Evolutionary conservation across 2,329 filamentous ascomycete species (phyloP).

Genomic region (Diplodia intermedia): DNA sequence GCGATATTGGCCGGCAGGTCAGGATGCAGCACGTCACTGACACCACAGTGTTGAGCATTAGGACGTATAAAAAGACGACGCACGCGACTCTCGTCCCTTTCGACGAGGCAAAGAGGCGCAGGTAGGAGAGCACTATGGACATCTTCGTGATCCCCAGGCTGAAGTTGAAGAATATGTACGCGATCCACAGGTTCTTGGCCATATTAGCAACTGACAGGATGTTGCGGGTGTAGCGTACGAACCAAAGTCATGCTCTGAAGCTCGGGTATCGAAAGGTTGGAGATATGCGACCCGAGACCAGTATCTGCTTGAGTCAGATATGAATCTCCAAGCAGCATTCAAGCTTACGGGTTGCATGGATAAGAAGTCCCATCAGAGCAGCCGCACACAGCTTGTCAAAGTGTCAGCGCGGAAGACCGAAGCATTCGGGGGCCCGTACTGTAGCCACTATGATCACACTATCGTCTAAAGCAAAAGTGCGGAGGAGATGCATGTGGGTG

Average conservation of each 20-base stretch:
- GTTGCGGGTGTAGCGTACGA: neutral
- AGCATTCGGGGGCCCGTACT: neutral
- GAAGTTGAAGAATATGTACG: slow-evolving; percentile 55
- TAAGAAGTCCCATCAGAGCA: neutral
- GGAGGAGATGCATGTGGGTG: neutral
- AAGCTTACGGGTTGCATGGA: neutral
- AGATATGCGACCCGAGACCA: neutral
- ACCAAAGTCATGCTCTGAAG: neutral
- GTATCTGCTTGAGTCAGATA: neutral
- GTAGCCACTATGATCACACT: neutral
- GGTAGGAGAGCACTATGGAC: slow-evolving; percentile 62
- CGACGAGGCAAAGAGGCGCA: slow-evolving; percentile 61
- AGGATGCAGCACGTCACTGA: neutral
- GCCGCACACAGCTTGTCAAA: neutral
- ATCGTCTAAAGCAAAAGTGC: neutral
- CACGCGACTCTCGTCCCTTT: slow-evolving; percentile 56
- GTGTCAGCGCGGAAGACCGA: neutral
- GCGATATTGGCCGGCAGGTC: neutral
- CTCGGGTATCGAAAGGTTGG: neutral
- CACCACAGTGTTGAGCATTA: slow-evolving; percentile 38
- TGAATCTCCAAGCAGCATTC: neutral
- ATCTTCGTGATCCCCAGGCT: slow-evolving; percentile 62
- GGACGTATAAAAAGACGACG: slow-evolving; percentile 53
- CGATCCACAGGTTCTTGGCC: slow-evolving; percentile 13
- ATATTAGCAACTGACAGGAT: neutral